Conservation (phyloP, 805 yeast genomes). For the Lipomyces lipofer region DNA sequence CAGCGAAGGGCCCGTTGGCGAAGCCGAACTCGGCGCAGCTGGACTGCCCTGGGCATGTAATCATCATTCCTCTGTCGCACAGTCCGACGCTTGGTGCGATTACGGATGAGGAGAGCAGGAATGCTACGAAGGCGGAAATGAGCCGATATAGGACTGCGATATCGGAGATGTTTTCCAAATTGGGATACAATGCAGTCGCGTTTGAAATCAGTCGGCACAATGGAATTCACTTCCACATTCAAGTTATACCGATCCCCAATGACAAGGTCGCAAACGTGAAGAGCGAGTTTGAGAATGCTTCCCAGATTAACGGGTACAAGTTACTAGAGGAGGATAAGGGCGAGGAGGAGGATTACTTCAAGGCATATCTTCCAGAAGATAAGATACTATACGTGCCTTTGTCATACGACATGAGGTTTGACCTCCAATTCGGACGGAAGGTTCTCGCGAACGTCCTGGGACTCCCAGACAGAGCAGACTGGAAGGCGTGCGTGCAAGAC, state of each 20-base stretch:
- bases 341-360: slow-evolving; percentile 39
- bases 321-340: slow-evolving; percentile 36
- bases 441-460: slow-evolving; percentile 66
- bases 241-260: slow-evolving; percentile 68
- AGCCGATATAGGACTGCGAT: slow-evolving; percentile 17
- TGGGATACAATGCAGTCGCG: slow-evolving; percentile 54
- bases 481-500: slow-evolving; percentile 77
- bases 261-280: slow-evolving; percentile 48
- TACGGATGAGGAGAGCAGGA: slow-evolving; percentile 37
- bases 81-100: slow-evolving; percentile 46
- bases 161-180: slow-evolving; percentile 46
- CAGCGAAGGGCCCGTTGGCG: slow-evolving; percentile 80
- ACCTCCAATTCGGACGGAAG: slow-evolving; percentile 81
- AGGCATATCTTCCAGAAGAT: slow-evolving; percentile 30
- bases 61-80: slow-evolving; percentile 79
- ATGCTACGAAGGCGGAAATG: slow-evolving; percentile 46
- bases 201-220: slow-evolving; percentile 67
- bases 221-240: slow-evolving; percentile 75
- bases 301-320: slow-evolving; percentile 33
- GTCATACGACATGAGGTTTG: slow-evolving; percentile 45
- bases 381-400: slow-evolving; percentile 20
- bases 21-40: slow-evolving; percentile 46
- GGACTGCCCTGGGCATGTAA: slow-evolving; percentile 75
- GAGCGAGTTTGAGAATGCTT: slow-evolving; percentile 35
- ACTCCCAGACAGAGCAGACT: slow-evolving; percentile 60